Base-by-base conservation (phyloP, 1,284 basidiomycete genomes). In the Austroboletus olivaceoglutinosus region DNA sequence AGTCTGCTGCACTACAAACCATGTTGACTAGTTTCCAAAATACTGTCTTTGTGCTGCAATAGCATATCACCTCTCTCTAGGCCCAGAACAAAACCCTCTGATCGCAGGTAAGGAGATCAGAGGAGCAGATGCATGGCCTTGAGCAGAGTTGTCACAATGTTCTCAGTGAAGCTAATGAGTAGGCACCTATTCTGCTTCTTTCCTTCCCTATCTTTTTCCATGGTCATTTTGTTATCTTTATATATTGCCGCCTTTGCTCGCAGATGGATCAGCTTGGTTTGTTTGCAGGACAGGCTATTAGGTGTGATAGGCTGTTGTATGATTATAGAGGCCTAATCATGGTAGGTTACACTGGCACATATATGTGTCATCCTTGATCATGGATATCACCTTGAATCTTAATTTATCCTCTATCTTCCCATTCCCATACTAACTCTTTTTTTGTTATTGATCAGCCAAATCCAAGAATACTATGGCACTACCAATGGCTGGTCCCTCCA, bases 111-210 rank as follows among this genome's bases (percentile, higher is more conserved):
- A 83, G 86, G 45, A 76, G 87, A 63, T 72, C 78, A 31, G 73
- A 75, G 27, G 82, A 83, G 53, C 77, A 63, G 1, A 50, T 86
- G 55, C 74, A 76, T 33, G 80, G 77, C 43, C 74, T 92, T 25
- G 89, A 91, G 64, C 76, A 77, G 52, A 86, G 86, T 64, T 91
- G 92, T 67, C 83, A 88, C 66, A 83, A 79, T 53, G 83, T 92
- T 36, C 80, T 92, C 23, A 80, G 81, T 53, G 90, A 93, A n/a
- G n/a, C n/a, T n/a, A n/a, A n/a, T n/a, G n/a, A n/a, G n/a, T n/a
- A n/a, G n/a, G n/a, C n/a, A n/a, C n/a, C n/a, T n/a, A n/a, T n/a
- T n/a, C n/a, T n/a, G n/a, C n/a, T n/a, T n/a, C n/a, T n/a, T n/a
- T n/a, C n/a, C n/a, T n/a, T n/a, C n/a, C n/a, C n/a, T n/a, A n/a